Evolutionary conservation across 2,329 filamentous ascomycete genomes (phyloP).

Genomic region (Fusarium stilboides): DNA sequence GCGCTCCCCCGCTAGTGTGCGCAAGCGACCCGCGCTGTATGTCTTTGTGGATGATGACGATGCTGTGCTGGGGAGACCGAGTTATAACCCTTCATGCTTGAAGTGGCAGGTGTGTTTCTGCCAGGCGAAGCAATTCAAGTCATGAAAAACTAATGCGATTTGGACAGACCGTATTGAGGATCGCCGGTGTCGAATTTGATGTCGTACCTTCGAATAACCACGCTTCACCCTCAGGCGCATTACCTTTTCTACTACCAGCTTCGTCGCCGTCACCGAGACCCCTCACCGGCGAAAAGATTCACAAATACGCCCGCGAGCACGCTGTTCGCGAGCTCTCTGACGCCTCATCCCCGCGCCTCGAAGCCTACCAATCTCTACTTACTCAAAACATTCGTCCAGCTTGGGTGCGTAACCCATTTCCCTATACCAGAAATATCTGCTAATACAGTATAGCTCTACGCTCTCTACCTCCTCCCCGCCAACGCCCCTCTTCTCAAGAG

Average conservation of each 20-base stretch:
- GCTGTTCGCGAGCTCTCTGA: constrained; percentile 60
- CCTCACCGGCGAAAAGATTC: constrained; percentile 69
- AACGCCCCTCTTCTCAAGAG: constrained; percentile 78
- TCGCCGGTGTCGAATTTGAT: constrained; percentile 78
- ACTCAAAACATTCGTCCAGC: constrained; percentile 85
- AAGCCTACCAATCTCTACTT: constrained; percentile 84
- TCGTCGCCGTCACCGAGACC: constrained; percentile 55
- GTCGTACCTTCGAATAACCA: constrained; percentile 87
- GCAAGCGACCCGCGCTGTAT: constrained; percentile 73
- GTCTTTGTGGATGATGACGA: constrained; percentile 81
- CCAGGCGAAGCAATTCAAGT: no score
- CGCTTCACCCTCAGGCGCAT: constrained; percentile 87
- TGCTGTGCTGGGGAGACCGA: constrained; percentile 74
- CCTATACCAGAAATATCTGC: background rate
- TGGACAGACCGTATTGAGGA: constrained; percentile 83
- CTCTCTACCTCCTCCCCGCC: constrained; percentile 80
- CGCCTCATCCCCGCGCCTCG: constrained; percentile 70
- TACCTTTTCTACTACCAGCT: constrained; percentile 85
- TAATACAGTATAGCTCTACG: constrained; percentile 73
- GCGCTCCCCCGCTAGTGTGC: constrained; percentile 62
- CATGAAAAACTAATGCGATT: background rate
- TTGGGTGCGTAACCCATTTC: constrained; percentile 71
- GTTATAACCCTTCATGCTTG: constrained; percentile 92
- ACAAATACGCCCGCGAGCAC: constrained; percentile 74
- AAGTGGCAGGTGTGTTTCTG: constrained; percentile 87